Evolutionary conservation across 2,329 filamentous ascomycete species (phyloP), one percentile per base, ranked within the genome.

Genomic region (Aspergillus caelatus): DNA sequence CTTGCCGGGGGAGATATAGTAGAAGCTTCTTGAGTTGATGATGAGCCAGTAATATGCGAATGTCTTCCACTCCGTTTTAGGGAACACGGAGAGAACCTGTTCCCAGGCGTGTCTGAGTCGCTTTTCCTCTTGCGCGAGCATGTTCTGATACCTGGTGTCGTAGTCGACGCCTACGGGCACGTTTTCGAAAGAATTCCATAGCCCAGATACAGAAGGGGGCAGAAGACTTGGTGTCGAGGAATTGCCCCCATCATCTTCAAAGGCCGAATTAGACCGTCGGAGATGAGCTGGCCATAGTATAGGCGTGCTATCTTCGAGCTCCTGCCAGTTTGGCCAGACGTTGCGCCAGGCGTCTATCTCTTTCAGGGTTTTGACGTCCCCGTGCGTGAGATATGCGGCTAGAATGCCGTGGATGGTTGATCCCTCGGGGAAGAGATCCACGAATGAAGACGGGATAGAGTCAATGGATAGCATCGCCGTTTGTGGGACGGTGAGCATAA

Each of bases 381-480:
- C 73, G 26, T 89, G 81, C 2, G 86, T 84, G 4, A 93, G 80
- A 64, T 88, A 86, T 2, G 88, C 84, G 7, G 92, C 90, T 5
- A 96, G 82, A 50, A 92, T 85, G 26, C 88, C 89, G 69, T 96
- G 92, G 30, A 90, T 84, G 1, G 88, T 86, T 56, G 86, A 83
- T 10, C 83, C 81, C 23, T 81, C 78, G 0, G 84, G 82, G 16
- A 90, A 82, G 23, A 78, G 79, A 7, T 78, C 74, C 57, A 82
- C 76, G 58, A 92, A 83, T 9, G 77, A 61, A 45, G 80, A 78
- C 2, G 86, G 84, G n/a, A 89, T 83, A 6, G 84, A 86, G 58
- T 87, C 83, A 21, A 88, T 80, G 41, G 88, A 89, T 58, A 91
- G 81, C 56, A 94, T 85, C 36, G 86, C 82, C 50, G 79, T 75